These are phyloP conservation scores for Lasiodiplodia citricola DNA, from an alignment of 2,329 filamentous ascomycete genomes.

Conservation along the genomic window DNA sequence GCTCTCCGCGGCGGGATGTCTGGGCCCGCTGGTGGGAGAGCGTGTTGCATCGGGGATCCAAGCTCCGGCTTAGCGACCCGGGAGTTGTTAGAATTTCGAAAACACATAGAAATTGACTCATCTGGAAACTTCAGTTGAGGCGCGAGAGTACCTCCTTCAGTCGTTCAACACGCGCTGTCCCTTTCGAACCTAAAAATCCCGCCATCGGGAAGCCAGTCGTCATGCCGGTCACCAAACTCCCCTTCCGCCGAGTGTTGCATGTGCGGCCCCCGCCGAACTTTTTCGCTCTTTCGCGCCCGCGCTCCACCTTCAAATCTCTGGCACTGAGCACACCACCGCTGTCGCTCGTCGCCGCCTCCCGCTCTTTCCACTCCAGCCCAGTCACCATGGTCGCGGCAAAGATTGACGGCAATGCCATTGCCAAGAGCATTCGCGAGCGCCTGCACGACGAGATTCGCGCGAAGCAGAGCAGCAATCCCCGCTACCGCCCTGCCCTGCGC, in stretches of 20 bases:
- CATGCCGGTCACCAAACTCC: conserved; percentile 20
- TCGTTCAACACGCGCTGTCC: conserved; percentile 25
- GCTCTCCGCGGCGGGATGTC: conserved; percentile 9
- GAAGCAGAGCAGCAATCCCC: conserved; percentile 80
- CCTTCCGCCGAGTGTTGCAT: conserved; percentile 19
- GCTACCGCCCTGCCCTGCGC: conserved; percentile 87
- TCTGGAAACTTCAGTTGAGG: conserved; percentile 13
- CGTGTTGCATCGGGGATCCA: conserved; percentile 16
- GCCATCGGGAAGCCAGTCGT: conserved; percentile 18
- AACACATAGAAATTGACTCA: conserved; percentile 20
- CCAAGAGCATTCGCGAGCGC: conserved; percentile 84
- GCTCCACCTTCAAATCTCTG: conserved; percentile 13
- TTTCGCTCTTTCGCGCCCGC: conserved; percentile 19
- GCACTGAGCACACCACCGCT: conserved; percentile 22
- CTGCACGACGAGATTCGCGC: conserved; percentile 80
- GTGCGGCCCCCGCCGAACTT: conserved; percentile 16
- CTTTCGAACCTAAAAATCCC: conserved; percentile 16
- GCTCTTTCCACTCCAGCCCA: conserved; percentile 57
- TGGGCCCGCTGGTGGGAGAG: conserved; percentile 21
- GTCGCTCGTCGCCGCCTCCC: conserved; percentile 21
- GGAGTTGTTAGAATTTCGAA: conserved; percentile 14
- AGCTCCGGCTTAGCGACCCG: conserved; percentile 20
- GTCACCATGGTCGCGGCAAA: conserved; percentile 81
- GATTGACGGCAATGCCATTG: conserved; percentile 96
- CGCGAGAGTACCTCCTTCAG: conserved; percentile 14